phyloP scores from a whole-genome alignment of 139 green algal species.

The Chlorella sorokiniana region DNA sequence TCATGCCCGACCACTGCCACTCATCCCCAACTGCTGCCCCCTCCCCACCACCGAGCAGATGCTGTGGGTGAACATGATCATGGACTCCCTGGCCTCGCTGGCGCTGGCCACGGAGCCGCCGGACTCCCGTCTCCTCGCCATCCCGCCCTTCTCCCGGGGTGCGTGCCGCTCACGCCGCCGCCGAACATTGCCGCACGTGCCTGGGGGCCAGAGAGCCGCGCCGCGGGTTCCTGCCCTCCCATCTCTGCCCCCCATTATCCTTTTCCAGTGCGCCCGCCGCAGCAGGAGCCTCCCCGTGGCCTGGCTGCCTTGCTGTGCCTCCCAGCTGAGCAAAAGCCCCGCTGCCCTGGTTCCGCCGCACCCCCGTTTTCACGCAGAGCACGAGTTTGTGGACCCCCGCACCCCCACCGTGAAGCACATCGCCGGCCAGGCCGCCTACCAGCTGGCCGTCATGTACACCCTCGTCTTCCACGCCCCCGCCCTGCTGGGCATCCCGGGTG shows the following conservation, averaged over 20 bases:
- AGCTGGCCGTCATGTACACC: constrained; percentile 72
- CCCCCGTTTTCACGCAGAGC: background rate
- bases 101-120: constrained; percentile 83
- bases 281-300: background rate
- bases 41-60: no score
- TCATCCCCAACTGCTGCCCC: no score
- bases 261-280: no score
- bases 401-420: constrained; percentile 55
- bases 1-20: no score
- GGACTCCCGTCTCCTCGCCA: constrained; percentile 65
- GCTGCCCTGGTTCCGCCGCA: no score
- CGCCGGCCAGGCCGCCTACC: constrained; percentile 72
- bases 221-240: no score
- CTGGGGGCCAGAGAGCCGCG: no score
- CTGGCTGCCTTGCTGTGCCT: no score
- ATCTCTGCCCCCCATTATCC: no score
- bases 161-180: background rate
- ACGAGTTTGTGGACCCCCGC: constrained; percentile 42
- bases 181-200: no score
- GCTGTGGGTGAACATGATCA: constrained; percentile 94
- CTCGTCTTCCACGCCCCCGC: constrained; percentile 59
- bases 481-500: constrained; percentile 47
- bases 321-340: constrained; percentile 6
- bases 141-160: constrained; percentile 66
- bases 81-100: constrained; percentile 85